Evolutionary conservation across 2,329 filamentous ascomycete species (phyloP).

Genomic region (Colletotrichum lentis): DNA sequence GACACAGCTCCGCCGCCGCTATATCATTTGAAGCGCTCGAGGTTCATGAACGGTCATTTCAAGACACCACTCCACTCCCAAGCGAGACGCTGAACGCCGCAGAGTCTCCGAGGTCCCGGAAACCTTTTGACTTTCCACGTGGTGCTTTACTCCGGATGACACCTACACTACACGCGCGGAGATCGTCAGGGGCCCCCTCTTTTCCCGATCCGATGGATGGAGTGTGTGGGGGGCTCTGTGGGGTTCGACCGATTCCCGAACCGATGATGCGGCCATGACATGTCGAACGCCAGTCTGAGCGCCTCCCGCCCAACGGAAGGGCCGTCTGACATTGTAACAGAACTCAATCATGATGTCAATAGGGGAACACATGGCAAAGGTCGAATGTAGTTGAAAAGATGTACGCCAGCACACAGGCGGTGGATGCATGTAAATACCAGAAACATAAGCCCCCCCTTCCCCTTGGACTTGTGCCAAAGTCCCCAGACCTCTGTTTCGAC

Average conservation of each 20-base stretch:
- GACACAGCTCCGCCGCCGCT: no score
- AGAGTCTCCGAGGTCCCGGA: not conserved
- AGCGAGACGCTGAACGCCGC: not conserved
- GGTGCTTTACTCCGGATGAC: not conserved
- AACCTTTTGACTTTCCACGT: not conserved
- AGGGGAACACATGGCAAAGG: no score
- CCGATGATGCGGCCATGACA: slow-evolving; percentile 17
- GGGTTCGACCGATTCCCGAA: not conserved
- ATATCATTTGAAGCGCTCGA: no score
- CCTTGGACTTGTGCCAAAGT: no score
- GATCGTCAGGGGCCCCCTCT: not conserved
- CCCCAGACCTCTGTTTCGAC: not conserved
- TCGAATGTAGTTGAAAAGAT: no score
- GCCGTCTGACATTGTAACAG: not conserved
- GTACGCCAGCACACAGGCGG: not conserved
- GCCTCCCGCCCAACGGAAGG: not conserved
- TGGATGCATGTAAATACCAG: not conserved
- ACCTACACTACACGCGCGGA: not conserved
- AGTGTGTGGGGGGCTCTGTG: not conserved
- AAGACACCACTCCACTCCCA: no score
- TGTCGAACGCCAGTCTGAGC: not conserved
- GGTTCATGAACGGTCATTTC: no score
- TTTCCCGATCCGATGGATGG: not conserved
- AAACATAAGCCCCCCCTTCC: not conserved
- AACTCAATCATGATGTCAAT: slow-evolving; percentile 2